A percentile compares a stretch with the other conserved stretches of the same genome.
These are phyloP conservation scores for Elongisporangium anandrum DNA, from an alignment of 352 stramenopile species.

Conservation along the genomic window DNA sequence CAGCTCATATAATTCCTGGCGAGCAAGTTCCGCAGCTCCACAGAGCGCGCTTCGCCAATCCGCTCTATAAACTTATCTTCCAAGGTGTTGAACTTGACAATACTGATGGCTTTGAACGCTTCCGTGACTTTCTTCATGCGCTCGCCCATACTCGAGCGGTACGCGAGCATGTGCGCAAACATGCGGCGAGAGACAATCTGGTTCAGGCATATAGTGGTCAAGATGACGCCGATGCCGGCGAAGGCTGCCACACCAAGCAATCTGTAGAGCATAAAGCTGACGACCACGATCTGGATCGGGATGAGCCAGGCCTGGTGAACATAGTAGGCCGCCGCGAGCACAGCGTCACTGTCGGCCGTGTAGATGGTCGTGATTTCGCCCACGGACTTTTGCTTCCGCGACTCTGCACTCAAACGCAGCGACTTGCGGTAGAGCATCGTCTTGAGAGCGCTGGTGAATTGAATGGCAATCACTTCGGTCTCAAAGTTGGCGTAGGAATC, in stretches of 20 bases:
- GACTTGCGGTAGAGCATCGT: conserved; percentile 50
- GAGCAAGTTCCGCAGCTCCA: conserved; percentile 30
- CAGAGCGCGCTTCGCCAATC: conserved; percentile 20
- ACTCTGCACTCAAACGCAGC: conserved; percentile 32
- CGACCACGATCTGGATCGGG: conserved; percentile 38
- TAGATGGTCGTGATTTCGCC: conserved; percentile 61
- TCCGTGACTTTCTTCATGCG: conserved; percentile 58
- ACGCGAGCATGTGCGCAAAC: conserved; percentile 18
- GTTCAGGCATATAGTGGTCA: conserved; percentile 28
- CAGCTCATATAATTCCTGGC: conserved; percentile 16
- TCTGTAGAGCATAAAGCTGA: conserved; percentile 37
- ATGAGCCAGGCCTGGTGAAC: conserved; percentile 67
- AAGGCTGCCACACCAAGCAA: conserved; percentile 30
- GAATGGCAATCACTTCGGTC: conserved; percentile 46
- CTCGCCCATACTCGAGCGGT: conserved; percentile 34
- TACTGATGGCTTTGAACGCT: conserved; percentile 70
- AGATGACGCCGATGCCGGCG: conserved; percentile 33
- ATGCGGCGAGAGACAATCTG: conserved; percentile 27
- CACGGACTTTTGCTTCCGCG: conserved; percentile 37
- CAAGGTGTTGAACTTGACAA: conserved; percentile 94
- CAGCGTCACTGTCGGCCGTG: conserved; percentile 43
- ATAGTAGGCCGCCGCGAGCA: conserved; percentile 30
- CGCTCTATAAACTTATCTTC: conserved; percentile 81
- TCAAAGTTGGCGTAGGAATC: conserved; percentile 46
- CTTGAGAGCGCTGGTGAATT: conserved; percentile 47